Evolutionary conservation across 2,329 filamentous ascomycete species (phyloP).

Genomic region (Talaromyces sp.): DNA sequence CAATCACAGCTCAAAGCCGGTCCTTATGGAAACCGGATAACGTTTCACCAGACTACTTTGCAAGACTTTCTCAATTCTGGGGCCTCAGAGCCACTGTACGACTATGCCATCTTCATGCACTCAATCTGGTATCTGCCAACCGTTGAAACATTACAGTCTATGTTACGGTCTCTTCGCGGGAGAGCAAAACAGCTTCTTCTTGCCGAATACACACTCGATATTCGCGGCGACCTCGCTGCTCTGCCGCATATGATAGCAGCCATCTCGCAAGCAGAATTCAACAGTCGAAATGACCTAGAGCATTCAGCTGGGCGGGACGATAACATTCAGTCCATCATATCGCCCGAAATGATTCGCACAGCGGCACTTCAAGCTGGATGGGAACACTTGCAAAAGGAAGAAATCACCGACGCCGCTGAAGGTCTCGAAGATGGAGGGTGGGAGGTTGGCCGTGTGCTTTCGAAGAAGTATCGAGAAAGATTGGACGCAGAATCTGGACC

Average conservation of each 20-base stretch:
- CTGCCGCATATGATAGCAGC: slow-evolving; percentile 8
- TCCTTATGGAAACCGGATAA: slow-evolving; percentile 6
- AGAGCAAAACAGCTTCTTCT: slow-evolving; percentile 2
- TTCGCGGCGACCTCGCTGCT: not conserved
- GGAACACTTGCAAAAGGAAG: not conserved
- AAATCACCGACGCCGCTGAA: not conserved
- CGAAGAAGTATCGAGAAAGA: slow-evolving; percentile 4
- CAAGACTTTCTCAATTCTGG: not conserved
- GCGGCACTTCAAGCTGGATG: slow-evolving; percentile 1
- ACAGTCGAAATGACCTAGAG: not conserved
- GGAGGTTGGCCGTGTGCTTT: slow-evolving; percentile 5
- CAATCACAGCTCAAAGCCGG: not conserved
- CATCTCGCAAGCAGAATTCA: slow-evolving; percentile 2
- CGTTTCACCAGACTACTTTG: not conserved
- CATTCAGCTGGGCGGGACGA: not conserved
- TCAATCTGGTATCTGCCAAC: slow-evolving; percentile 7
- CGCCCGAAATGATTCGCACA: not conserved
- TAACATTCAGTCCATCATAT: slow-evolving; percentile 4
- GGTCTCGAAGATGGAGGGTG: not conserved
- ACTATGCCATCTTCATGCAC: not conserved
- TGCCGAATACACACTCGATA: slow-evolving; percentile 5
- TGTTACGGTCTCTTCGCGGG: not conserved
- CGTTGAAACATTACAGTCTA: not conserved
- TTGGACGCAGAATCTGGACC: not conserved
- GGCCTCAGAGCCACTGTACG: not conserved